These are phyloP conservation scores for Arthrobotrys iridis DNA, from an alignment of 2,329 filamentous ascomycete genomes.

Conservation along the genomic window DNA sequence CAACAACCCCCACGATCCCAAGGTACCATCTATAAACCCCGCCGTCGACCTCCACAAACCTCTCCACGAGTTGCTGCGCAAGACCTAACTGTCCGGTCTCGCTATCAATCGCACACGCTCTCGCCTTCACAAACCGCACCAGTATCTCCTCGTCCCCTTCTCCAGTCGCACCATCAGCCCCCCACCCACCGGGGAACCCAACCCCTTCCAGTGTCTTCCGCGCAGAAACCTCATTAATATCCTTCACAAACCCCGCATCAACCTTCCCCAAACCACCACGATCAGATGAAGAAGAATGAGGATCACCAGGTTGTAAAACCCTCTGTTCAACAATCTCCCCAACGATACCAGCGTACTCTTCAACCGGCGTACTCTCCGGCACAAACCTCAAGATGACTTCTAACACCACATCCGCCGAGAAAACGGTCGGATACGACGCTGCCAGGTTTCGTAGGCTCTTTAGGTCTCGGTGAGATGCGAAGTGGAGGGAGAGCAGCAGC, in stretches of 20 bases:
- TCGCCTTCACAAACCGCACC: conserved; percentile 37
- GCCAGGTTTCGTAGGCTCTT: conserved; percentile 71
- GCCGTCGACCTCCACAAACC: conserved; percentile 46
- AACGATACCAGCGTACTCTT: conserved; percentile 53
- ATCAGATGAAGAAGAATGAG: neutral
- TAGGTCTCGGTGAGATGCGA: conserved; percentile 74
- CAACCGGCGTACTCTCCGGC: conserved; percentile 69
- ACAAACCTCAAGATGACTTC: conserved; percentile 80
- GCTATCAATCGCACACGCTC: conserved; percentile 56
- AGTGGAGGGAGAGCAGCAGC: conserved; percentile 76
- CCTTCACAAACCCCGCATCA: conserved; percentile 40
- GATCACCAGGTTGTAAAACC: neutral
- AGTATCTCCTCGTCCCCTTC: neutral
- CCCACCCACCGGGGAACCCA: conserved; percentile 32
- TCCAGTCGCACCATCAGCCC: too few relatives aligned
- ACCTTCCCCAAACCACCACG: neutral
- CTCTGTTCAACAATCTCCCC: conserved; percentile 21
- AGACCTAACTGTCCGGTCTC: conserved; percentile 56
- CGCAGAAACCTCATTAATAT: conserved; percentile 53
- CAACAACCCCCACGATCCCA: conserved; percentile 54
- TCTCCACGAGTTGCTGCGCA: conserved; percentile 52
- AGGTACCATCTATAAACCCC: conserved; percentile 47
- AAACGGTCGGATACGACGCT: conserved; percentile 67
- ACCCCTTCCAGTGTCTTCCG: conserved; percentile 45
- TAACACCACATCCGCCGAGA: conserved; percentile 73